phyloP scores from a whole-genome alignment of 1,284 basidiomycete genomes.

The Ceratobasidium sp. region DNA sequence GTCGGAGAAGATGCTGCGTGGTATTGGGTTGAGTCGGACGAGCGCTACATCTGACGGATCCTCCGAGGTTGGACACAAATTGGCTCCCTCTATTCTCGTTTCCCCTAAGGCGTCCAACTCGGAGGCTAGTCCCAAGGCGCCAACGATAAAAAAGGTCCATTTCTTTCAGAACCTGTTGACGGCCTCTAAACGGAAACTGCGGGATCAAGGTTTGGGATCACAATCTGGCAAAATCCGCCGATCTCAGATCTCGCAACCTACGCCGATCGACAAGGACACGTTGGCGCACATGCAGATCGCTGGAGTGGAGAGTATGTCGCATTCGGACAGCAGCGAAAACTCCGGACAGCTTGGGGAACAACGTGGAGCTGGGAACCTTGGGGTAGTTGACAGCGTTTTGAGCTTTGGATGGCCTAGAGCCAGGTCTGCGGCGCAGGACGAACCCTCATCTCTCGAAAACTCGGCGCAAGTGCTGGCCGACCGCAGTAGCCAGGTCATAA shows the following conservation, averaged over 20 bases:
- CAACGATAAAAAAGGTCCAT: constrained; percentile 22
- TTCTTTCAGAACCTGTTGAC: constrained; percentile 25
- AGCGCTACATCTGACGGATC: not conserved
- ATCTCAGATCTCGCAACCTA: constrained; percentile 43
- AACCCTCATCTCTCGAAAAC: constrained; percentile 2
- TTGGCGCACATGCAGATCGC: constrained; percentile 15
- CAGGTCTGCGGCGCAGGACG: not conserved
- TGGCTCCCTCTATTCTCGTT: not conserved
- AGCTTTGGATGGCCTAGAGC: constrained; percentile 25
- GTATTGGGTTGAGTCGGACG: constrained; percentile 10
- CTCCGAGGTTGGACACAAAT: constrained; percentile 10
- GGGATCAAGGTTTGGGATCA: constrained; percentile 9
- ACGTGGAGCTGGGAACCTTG: constrained; percentile 2
- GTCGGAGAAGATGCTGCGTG: constrained; percentile 23
- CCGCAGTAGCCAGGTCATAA: constrained; percentile 26
- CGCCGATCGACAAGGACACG: constrained; percentile 36
- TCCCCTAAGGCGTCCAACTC: not conserved
- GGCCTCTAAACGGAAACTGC: constrained; percentile 26
- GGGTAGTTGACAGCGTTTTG: not conserved
- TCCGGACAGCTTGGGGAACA: not conserved
- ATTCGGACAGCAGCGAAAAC: not conserved
- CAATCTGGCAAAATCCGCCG: constrained; percentile 31
- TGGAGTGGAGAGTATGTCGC: constrained; percentile 4
- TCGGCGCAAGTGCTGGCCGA: constrained; percentile 32
- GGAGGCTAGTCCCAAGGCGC: not conserved